A percentile compares a stretch with the other conserved stretches of the same genome.
Conservation (phyloP, 139 green algal species). For the Tetradesmus obliquus region DNA sequence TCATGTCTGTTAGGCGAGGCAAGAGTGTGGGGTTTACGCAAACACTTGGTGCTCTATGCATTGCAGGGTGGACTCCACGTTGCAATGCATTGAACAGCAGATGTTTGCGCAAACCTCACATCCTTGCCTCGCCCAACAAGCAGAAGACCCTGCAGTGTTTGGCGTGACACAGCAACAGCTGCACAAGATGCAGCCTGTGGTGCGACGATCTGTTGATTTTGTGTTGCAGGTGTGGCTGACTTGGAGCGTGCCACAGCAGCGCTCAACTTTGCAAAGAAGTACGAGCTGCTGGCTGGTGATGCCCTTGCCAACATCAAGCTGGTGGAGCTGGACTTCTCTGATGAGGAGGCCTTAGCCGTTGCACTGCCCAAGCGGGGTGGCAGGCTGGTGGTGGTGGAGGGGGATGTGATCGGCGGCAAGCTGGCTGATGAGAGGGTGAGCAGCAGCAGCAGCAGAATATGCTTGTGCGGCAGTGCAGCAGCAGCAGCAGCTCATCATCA, state of each 20-base stretch:
- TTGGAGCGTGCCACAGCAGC: constrained; percentile 26
- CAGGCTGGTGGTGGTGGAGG: constrained; percentile 16
- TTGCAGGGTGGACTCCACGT: too few species aligned
- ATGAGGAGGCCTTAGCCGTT: neutral
- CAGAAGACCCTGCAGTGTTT: too few species aligned
- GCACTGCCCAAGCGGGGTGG: neutral
- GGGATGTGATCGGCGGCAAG: neutral
- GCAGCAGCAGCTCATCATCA: neutral
- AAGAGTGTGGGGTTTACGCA: too few species aligned
- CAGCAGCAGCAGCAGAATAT: too few species aligned
- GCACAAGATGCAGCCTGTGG: too few species aligned
- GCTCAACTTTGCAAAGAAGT: constrained; percentile 33
- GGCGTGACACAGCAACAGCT: too few species aligned
- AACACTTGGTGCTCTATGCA: too few species aligned
- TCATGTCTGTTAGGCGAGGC: too few species aligned
- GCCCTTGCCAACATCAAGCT: constrained; percentile 25
- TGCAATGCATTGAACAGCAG: too few species aligned
- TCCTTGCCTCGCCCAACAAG: too few species aligned
- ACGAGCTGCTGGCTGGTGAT: constrained; percentile 27
- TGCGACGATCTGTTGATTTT: too few species aligned
- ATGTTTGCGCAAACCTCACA: too few species aligned
- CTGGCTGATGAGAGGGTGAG: constrained; percentile 16
- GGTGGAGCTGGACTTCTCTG: constrained; percentile 32
- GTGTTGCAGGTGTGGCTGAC: neutral
- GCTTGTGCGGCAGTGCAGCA: neutral